Evolutionary conservation across 257 asterid genomes (phyloP), one percentile per base, ranked within the genome.

Genomic region (Buddleja alternifolia): DNA sequence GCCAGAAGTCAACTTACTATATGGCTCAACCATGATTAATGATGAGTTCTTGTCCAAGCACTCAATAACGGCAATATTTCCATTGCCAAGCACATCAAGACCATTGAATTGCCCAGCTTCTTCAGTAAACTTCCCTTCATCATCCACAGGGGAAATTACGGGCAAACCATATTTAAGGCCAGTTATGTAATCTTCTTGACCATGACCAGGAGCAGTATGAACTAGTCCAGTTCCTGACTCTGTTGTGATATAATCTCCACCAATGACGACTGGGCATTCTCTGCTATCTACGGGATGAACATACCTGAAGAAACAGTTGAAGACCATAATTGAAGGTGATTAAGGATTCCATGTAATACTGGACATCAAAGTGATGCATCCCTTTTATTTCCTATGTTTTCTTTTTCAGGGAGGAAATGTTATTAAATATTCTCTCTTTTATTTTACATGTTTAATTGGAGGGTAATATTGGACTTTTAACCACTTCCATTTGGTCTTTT

Each of bases 191-290:
- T 93, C 99, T 72, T 93, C 99, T 73, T 88, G 99, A 53, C 99
- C 99, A 73, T 93, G 99, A 62, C 99, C 99, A 42, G 99, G 99
- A 36, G 99, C 99, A 17, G 99, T 93, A 77, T 93, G 99, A 71
- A 93, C 99, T 78, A 90, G 77, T 77, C 97, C 99, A 32, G 99
- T 93, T 82, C 99, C 99, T 6, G 99, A 90, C 67, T 90, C 97
- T 8, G 97, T 93, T 7, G 96, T 90, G 78, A 93, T 90, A 73
- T 93, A 93, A 76, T 93, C 99, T 66, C 96, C 99, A 62, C 97
- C 99, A 54, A 88, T 69, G 60, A 93, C 92, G 44, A 93, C 87
- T 3, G 91, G 96, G 77, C 99, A 90, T 74, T 93, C 95, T 83
- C 87, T 84, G 74, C 71, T 78, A 71, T 89, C 90, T 32, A 90